Conservation (phyloP, 202 grass and related monocot genomes). For the Schoenoplectus triqueter region DNA sequence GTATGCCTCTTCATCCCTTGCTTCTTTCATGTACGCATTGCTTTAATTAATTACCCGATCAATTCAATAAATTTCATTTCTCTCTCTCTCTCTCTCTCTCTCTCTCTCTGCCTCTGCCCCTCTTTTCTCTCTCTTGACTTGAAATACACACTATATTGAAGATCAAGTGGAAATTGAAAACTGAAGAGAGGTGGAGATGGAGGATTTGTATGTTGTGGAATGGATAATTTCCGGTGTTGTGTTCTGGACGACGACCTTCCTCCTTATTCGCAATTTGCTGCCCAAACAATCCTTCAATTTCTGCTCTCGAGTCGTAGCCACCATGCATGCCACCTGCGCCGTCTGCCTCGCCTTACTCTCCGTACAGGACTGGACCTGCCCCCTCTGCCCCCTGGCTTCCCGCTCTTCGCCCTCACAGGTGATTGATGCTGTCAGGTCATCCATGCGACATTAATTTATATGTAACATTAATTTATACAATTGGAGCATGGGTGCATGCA, state of each 20-base stretch:
- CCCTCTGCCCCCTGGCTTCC: slow-evolving; percentile 68
- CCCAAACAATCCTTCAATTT: slow-evolving; percentile 65
- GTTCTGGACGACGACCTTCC: slow-evolving; percentile 71
- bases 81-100: background rate
- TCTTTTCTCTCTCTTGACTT: background rate
- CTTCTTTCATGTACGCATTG: background rate
- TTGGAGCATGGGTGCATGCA: background rate
- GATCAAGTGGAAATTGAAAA: background rate
- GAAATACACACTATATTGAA: background rate
- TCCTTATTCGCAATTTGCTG: slow-evolving; percentile 48
- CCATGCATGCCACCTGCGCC: slow-evolving; percentile 61
- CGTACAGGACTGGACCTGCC: slow-evolving; percentile 70
- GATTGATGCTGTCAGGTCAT: slow-evolving; percentile 6
- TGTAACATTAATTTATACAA: background rate
- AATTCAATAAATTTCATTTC: background rate
- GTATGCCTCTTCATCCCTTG: background rate
- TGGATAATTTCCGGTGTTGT: slow-evolving; percentile 61
- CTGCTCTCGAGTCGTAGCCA: slow-evolving; percentile 83
- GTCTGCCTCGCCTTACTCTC: slow-evolving; percentile 69
- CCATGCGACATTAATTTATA: background rate
- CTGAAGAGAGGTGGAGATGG: slow-evolving; percentile 28
- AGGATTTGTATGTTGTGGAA: slow-evolving; percentile 38
- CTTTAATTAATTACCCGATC: background rate
- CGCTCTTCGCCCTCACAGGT: slow-evolving; percentile 65
- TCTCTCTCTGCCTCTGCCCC: background rate